Evolutionary conservation across 176 grass and related monocot genomes (phyloP).

Genomic region (Eleusine coracana): DNA sequence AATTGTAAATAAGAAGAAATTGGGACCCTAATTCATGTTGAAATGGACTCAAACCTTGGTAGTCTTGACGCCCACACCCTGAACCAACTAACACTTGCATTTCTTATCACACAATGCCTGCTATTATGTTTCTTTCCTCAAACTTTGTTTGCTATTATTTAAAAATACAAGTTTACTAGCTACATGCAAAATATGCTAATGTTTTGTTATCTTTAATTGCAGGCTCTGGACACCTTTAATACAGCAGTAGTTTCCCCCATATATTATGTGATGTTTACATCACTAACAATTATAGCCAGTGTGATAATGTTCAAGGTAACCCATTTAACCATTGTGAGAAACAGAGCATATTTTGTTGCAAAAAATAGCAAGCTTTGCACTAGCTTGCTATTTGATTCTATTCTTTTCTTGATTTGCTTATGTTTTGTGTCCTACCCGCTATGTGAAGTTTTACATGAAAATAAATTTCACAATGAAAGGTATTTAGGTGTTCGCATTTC

Average conservation of each 20-base stretch:
- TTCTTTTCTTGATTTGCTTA: slow-evolving; percentile 30
- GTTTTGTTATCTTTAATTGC: slow-evolving; percentile 43
- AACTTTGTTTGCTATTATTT: not conserved
- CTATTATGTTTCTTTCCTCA: not conserved
- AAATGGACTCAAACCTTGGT: not conserved
- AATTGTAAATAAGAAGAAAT: not conserved
- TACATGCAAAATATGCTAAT: slow-evolving; percentile 18
- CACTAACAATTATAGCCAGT: slow-evolving; percentile 84
- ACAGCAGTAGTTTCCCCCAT: slow-evolving; percentile 87
- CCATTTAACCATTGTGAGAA: slow-evolving; percentile 14
- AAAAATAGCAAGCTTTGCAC: not conserved
- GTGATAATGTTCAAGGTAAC: slow-evolving; percentile 91
- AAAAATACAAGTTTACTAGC: slow-evolving; percentile 8
- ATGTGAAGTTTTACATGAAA: slow-evolving; percentile 36
- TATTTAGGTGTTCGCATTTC: not conserved
- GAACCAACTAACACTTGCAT: not conserved
- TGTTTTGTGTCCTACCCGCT: not conserved
- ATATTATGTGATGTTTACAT: slow-evolving; percentile 95
- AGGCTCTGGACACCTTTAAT: slow-evolving; percentile 88
- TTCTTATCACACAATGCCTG: not conserved
- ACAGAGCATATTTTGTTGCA: slow-evolving; percentile 14
- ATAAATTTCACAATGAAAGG: slow-evolving; percentile 17
- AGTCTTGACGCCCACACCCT: not conserved
- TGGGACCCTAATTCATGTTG: not conserved
- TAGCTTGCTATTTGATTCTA: slow-evolving; percentile 10